Evolutionary conservation across 306 rosid genomes (phyloP).

Genomic region (Pyrus communis): DNA sequence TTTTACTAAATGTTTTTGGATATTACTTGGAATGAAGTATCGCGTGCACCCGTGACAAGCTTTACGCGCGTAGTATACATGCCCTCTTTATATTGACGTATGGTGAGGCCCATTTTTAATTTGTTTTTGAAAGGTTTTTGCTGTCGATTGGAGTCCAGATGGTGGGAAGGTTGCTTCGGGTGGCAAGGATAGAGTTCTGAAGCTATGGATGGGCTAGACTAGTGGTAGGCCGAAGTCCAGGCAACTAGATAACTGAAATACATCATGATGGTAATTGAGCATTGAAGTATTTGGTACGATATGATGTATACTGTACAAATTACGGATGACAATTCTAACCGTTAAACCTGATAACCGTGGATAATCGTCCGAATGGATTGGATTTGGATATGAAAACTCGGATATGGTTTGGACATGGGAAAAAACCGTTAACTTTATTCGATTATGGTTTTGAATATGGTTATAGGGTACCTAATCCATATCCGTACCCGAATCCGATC

Average conservation of each 20-base stretch:
- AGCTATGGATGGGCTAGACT: slow-evolving; percentile 89
- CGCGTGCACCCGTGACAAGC: not conserved
- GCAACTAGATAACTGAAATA: not conserved
- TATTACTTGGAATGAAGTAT: not conserved
- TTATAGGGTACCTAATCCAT: no score
- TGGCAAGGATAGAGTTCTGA: slow-evolving; percentile 87
- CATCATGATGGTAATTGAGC: not conserved
- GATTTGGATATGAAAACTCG: no score
- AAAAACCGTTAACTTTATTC: no score
- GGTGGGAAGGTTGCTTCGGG: slow-evolving; percentile 98
- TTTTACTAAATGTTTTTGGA: not conserved
- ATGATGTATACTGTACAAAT: not conserved
- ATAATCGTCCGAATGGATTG: no score
- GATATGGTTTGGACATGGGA: no score
- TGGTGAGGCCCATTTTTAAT: not conserved
- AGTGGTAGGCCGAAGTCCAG: not conserved
- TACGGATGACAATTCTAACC: no score
- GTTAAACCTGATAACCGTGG: no score
- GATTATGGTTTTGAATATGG: no score
- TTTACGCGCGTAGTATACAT: not conserved
- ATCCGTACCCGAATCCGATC: no score
- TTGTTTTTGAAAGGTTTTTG: slow-evolving; percentile 52
- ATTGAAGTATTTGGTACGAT: not conserved
- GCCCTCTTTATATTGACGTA: not conserved
- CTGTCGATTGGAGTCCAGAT: slow-evolving; percentile 97